Percentiles rank a stretch among this genome's conserved stretches.
Conservation (phyloP, 148 eudicot species). For the Rhododendron ovatum region DNA sequence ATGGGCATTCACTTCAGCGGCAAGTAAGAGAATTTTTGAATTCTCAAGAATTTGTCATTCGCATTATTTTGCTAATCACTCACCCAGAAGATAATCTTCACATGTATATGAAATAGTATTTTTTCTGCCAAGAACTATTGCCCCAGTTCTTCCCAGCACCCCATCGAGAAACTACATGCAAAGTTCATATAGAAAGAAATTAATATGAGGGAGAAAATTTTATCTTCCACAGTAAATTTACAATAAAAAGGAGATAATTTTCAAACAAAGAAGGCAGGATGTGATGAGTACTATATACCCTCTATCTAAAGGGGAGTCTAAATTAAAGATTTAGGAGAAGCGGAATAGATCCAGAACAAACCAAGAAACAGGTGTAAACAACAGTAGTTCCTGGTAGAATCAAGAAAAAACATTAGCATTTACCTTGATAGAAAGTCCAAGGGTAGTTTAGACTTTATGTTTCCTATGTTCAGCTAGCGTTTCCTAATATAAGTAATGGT, state of each 20-base stretch:
- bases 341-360: background rate
- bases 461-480: background rate
- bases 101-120: conserved; percentile 5
- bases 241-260: background rate
- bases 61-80: background rate
- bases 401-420: background rate
- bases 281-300: background rate
- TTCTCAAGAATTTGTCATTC: background rate
- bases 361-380: background rate
- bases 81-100: conserved; percentile 21
- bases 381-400: background rate
- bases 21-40: background rate
- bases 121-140: conserved; percentile 5
- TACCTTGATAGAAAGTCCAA: background rate
- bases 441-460: background rate
- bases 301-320: background rate
- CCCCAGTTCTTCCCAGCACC: conserved; percentile 1
- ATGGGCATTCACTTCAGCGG: background rate
- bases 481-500: background rate
- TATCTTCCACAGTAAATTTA: background rate
- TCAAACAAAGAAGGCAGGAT: background rate
- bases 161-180: conserved; percentile 19
- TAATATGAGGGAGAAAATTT: background rate
- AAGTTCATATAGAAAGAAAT: background rate
- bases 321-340: background rate